Base-by-base conservation (phyloP, 768 basidiomycete genomes). In the Leccinum broughii region DNA sequence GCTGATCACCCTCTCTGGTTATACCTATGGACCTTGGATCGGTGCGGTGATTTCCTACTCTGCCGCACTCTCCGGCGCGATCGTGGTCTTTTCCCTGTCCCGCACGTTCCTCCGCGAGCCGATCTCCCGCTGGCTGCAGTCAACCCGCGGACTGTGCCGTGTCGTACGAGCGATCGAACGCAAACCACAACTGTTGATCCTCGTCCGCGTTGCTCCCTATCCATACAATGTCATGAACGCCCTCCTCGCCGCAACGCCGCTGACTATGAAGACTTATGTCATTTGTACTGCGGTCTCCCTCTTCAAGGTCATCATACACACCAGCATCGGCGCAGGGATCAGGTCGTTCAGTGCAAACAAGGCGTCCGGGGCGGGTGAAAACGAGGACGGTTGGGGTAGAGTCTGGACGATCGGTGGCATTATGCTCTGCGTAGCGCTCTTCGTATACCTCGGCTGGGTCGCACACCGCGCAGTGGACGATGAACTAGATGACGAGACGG, bases 151-250 rank as follows among this genome's bases (percentile, higher is more conserved):
- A 11, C 83, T 95, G 70, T 87, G 84, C 64, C 88, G 92, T 51
- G 90, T 91, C 58, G 88, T 96, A 10, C 83, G 87, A 37, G 93
- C 93, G 24, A 89, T 97, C 65, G 93, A 95, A 77, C 86, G 87
- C 74, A 85, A 88, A 55, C 94, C 94, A 1, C 87, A 87, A 68
- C 81, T 97, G 5, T 85, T 97, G 20, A 93, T 96, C 78, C 85
- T 96, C 61, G 92, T 97, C 66, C 89, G 95, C 54, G 81, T 95
- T 57, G 93, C 91, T n/a, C 92, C 92, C 4, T 93, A 93, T 71
- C 92, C 90, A 0, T 93, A 90, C 78, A 96, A 96, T 77, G 90
- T 96, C 68, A 92, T 96, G 87, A 97, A 96, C 78, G 92, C 90
- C 69, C 85, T 97, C 52, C 83, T 97, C 52, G 93, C 95, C 8